A percentile compares a stretch with the other conserved stretches of the same genome.
These are phyloP conservation scores for Lactarius hengduanensis DNA, from an alignment of 768 basidiomycete genomes.

Conservation along the genomic window DNA sequence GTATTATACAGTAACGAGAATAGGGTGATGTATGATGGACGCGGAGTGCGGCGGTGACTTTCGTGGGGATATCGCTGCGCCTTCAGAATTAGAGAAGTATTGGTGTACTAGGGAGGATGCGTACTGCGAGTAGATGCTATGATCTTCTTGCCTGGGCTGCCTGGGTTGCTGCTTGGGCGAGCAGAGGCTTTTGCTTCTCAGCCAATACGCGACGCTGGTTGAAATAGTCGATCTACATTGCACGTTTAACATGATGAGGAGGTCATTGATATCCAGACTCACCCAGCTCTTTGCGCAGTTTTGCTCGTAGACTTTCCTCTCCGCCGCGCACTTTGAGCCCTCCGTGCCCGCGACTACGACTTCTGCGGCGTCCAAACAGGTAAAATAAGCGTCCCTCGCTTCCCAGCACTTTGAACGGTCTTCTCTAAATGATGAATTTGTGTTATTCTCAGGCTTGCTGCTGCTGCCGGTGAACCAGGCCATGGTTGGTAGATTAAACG, in stretches of 20 bases:
- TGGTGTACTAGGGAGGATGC: not conserved
- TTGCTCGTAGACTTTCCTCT: conserved; percentile 60
- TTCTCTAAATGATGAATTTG: conserved; percentile 46
- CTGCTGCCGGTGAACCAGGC: conserved; percentile 41
- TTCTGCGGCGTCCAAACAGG: conserved; percentile 68
- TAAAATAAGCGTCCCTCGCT: conserved; percentile 76
- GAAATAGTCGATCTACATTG: conserved; percentile 83
- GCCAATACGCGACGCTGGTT: conserved; percentile 85
- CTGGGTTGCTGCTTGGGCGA: conserved; percentile 48
- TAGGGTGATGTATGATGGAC: not conserved
- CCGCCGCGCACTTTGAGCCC: conserved; percentile 51
- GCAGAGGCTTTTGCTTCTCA: conserved; percentile 71
- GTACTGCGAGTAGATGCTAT: conserved; percentile 8
- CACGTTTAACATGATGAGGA: not conserved
- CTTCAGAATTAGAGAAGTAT: not conserved
- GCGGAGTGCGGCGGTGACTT: not conserved
- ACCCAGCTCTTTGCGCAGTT: conserved; percentile 92
- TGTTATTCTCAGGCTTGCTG: conserved; percentile 40
- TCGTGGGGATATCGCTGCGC: not conserved
- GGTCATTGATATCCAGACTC: conserved; percentile 33
- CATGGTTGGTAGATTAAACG: conserved; percentile 25
- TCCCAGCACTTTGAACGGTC: conserved; percentile 87
- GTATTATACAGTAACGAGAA: not conserved
- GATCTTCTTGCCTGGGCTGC: conserved; percentile 35
- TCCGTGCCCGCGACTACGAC: conserved; percentile 80